Conservation (phyloP, 1,284 basidiomycete species). For the Malassezia psittaci region DNA sequence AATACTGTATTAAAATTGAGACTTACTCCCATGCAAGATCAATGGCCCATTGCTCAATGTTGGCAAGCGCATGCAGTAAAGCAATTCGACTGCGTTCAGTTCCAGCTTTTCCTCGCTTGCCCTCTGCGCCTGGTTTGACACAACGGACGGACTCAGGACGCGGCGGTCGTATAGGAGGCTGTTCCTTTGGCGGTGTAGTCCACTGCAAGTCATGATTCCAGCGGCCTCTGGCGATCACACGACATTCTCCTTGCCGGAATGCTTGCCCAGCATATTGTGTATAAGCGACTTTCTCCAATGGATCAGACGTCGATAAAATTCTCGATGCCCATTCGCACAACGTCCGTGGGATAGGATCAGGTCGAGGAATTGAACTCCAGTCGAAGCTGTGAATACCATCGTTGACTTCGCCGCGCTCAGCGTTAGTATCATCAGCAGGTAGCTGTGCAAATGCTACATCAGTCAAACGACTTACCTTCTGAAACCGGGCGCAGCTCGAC, state of each 20-base stretch:
- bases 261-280: conserved; percentile 61
- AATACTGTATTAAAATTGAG: conserved; percentile 52
- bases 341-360: conserved; percentile 49
- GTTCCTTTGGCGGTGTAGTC: conserved; percentile 23
- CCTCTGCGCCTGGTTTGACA: conserved; percentile 59
- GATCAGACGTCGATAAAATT: conserved; percentile 62
- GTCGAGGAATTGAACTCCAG: conserved; percentile 10
- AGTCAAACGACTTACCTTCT: conserved; percentile 52
- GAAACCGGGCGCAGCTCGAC: conserved; percentile 69
- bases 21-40: conserved; percentile 46
- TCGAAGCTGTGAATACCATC: conserved; percentile 48
- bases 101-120: conserved; percentile 55
- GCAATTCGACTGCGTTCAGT: conserved; percentile 60
- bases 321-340: conserved; percentile 66
- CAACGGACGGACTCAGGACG: conserved; percentile 52
- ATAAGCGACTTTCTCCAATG: conserved; percentile 61
- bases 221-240: conserved; percentile 54
- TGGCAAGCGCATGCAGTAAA: conserved; percentile 71
- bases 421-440: neutral
- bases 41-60: conserved; percentile 78
- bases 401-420: neutral
- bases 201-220: conserved; percentile 21
- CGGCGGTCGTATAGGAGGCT: conserved; percentile 62
- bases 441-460: conserved; percentile 5
- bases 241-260: conserved; percentile 61